A percentile compares a stretch with the other conserved stretches of the same genome.
Evolutionary conservation across 2,329 filamentous ascomycete genomes (phyloP).

Genomic region (Colletotrichum sp.): DNA sequence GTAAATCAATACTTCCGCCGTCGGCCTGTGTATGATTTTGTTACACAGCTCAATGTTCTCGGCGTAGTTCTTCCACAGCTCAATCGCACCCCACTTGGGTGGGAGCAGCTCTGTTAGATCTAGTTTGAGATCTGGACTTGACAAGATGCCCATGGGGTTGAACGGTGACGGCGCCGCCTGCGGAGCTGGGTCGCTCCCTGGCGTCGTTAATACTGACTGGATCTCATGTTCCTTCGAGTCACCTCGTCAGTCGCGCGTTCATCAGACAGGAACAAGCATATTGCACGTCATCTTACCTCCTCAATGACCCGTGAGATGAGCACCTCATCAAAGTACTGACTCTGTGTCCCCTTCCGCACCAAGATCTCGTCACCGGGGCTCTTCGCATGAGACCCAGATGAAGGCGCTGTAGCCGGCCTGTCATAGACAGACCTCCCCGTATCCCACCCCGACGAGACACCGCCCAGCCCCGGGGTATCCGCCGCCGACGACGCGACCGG

Average conservation of each 20-base stretch:
- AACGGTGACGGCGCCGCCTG: slow-evolving; percentile 26
- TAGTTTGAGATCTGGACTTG: slow-evolving; percentile 23
- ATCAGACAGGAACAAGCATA: background rate
- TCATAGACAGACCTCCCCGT: background rate
- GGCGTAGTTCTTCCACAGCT: slow-evolving; percentile 34
- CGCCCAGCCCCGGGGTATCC: background rate
- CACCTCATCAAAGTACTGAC: slow-evolving; percentile 42
- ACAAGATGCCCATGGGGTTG: slow-evolving; percentile 38
- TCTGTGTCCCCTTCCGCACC: slow-evolving; percentile 34
- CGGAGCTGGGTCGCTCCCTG: background rate
- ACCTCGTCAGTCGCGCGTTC: background rate
- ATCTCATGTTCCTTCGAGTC: slow-evolving; percentile 22
- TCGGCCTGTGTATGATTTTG: slow-evolving; percentile 33
- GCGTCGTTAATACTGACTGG: slow-evolving; percentile 24
- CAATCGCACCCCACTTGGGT: slow-evolving; percentile 27
- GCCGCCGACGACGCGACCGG: background rate
- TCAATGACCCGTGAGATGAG: slow-evolving; percentile 38
- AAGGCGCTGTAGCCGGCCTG: background rate
- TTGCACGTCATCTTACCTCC: slow-evolving; percentile 24
- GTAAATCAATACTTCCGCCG: slow-evolving; percentile 35
- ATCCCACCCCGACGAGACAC: background rate
- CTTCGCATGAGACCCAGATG: background rate
- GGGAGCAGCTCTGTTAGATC: slow-evolving; percentile 26
- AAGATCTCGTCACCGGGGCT: slow-evolving; percentile 28
- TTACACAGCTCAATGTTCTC: slow-evolving; percentile 32